Evolutionary conservation across 495 filamentous ascomycete species (phyloP), one percentile per base, ranked within the genome.

Genomic region (Copromyces sp.): DNA sequence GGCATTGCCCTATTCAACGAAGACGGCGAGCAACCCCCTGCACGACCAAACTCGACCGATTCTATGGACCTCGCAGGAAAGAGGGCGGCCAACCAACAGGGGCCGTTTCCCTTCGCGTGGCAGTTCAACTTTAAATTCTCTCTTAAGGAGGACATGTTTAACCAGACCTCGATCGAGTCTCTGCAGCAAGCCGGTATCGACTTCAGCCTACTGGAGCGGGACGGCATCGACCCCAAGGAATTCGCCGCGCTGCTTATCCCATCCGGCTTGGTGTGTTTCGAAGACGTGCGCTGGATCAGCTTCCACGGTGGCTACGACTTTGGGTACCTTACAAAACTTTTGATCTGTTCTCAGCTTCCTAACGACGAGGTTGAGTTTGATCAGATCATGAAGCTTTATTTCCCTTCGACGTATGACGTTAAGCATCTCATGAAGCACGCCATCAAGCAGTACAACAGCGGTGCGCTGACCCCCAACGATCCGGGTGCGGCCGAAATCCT

Each of bases 291-390:
- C 77, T 99, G 95, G 95, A 91, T 99, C 40, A 96, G 93, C 24
- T 98, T 98, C 82, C 95, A 99, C 81, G 94, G 93, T n/a, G 95
- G 95, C 68, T 99, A 99, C 83, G 95, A 99, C 83, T 97, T 99
- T 82, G 95, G 93, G 44, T 98, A 98, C 78, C 83, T 98, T 68
- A 93, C 97, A 78, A 98, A 99, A 82, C 90, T 98, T 41, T 90
- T 99, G 81, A 87, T 90, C 40, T 90, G 90, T 82, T 85, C 90
- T 32, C 88, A 90, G 65, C 85, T 99, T 12, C 95, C 95, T 3
- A 90, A 93, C 71, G 92, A 94, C 75, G 95, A 98, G 79, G 87
- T 88, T 53, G 90, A 94, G 69, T 99, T 97, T 80, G 91, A 94
- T 78, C 87, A 89, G 71, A 84, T 93, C 20, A 91, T 98, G 73